Evolutionary conservation across 2,329 filamentous ascomycete genomes (phyloP).

Genomic region (Colletotrichum chlorophyti): DNA sequence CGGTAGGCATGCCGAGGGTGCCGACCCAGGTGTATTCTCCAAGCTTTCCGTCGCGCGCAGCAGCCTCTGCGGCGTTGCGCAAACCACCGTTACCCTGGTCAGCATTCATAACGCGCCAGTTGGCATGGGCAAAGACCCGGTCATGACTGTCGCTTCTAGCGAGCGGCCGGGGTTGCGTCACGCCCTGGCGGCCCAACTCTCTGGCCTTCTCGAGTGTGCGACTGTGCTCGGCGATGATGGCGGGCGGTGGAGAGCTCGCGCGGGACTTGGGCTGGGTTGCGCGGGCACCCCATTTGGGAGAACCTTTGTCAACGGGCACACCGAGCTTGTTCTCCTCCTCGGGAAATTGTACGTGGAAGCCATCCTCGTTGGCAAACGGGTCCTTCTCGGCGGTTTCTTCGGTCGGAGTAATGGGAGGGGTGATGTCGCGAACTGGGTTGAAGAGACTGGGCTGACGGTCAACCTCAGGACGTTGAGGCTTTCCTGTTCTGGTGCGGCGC

Average conservation of each 20-base stretch:
- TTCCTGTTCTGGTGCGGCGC: slow-evolving; percentile 32
- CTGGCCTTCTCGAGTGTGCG: slow-evolving; percentile 63
- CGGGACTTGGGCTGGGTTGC: slow-evolving; percentile 81
- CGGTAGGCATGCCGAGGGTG: slow-evolving; percentile 92
- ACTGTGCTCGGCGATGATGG: slow-evolving; percentile 75
- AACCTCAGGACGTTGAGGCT: slow-evolving; percentile 23
- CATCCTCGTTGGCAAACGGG: slow-evolving; percentile 65
- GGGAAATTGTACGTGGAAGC: slow-evolving; percentile 61
- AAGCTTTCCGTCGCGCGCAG: slow-evolving; percentile 71
- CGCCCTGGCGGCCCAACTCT: slow-evolving; percentile 62
- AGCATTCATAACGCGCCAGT: slow-evolving; percentile 84
- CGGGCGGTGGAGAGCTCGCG: slow-evolving; percentile 76
- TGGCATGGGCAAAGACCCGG: slow-evolving; percentile 75
- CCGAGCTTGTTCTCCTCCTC: slow-evolving; percentile 55
- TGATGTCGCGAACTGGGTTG: slow-evolving; percentile 53
- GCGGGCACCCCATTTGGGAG: slow-evolving; percentile 77
- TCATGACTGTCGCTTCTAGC: slow-evolving; percentile 69
- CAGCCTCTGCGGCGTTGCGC: slow-evolving; percentile 84
- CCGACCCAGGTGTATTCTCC: slow-evolving; percentile 89
- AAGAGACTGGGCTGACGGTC: slow-evolving; percentile 61
- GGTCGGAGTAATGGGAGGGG: slow-evolving; percentile 62
- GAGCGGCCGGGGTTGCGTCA: slow-evolving; percentile 60
- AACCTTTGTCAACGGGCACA: slow-evolving; percentile 76
- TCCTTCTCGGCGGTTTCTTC: slow-evolving; percentile 52
- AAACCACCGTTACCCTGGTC: slow-evolving; percentile 94